A percentile compares a stretch with the other conserved stretches of the same genome.
These are phyloP conservation scores for Marchantia polymorpha DNA, from an alignment of 225 moss, liverwort and hornwort species.

Conservation along the genomic window DNA sequence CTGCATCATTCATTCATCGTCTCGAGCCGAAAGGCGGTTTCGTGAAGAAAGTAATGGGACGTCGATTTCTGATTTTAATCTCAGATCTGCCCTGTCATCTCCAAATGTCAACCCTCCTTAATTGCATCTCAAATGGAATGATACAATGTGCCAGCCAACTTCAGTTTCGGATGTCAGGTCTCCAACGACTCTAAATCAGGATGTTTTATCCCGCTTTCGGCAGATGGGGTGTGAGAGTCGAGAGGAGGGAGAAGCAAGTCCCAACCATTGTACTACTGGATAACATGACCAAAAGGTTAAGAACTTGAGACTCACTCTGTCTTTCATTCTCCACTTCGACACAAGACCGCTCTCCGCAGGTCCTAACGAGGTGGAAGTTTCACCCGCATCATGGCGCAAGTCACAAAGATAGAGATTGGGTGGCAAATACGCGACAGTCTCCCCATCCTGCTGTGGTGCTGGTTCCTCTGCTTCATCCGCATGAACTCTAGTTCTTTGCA, in stretches of 20 bases:
- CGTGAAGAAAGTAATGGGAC: background rate
- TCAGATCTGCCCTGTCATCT: background rate
- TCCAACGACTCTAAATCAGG: background rate
- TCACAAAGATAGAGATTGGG: conserved; percentile 71
- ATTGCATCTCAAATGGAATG: background rate
- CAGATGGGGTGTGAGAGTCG: background rate
- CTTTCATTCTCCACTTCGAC: conserved; percentile 98
- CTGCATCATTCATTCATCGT: background rate
- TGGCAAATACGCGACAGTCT: conserved; percentile 51
- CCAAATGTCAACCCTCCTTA: background rate
- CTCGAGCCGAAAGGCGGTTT: background rate
- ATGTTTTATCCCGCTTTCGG: background rate
- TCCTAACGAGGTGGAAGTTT: conserved; percentile 37
- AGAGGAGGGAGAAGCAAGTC: background rate
- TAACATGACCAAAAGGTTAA: background rate
- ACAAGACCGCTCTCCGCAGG: conserved; percentile 63
- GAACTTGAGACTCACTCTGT: conserved; percentile 62
- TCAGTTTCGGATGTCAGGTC: background rate
- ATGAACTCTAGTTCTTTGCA: conserved; percentile 26
- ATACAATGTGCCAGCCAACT: background rate
- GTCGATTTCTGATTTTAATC: background rate
- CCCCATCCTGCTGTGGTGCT: conserved; percentile 37
- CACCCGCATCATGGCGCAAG: conserved; percentile 82
- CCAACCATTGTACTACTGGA: background rate
- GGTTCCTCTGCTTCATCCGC: conserved; percentile 59